Percentiles rank a stretch among this genome's conserved stretches.
These are phyloP conservation scores for Colletotrichum sp. DNA, from an alignment of 2,329 filamentous ascomycete genomes.

Conservation along the genomic window DNA sequence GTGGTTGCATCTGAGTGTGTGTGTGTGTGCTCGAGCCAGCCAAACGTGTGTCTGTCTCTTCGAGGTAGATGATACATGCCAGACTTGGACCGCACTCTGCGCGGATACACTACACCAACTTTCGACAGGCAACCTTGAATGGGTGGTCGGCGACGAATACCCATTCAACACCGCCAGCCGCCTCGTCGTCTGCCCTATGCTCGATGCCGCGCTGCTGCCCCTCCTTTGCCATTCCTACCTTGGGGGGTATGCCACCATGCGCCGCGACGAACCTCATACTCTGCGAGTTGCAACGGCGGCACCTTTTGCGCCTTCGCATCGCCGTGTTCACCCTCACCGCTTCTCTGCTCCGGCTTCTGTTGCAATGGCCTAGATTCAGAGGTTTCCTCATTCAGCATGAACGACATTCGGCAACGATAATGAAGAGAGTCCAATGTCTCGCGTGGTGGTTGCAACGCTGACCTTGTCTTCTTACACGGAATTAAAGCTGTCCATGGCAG, in stretches of 20 bases:
- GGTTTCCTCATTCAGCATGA: neutral
- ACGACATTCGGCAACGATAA: neutral
- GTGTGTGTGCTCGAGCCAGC: neutral
- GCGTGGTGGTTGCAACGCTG: slow-evolving; percentile 21
- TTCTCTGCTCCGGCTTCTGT: neutral
- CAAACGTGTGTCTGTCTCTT: neutral
- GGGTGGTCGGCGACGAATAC: neutral
- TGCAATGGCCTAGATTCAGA: neutral
- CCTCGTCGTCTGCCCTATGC: slow-evolving; percentile 1
- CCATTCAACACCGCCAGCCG: slow-evolving; percentile 2
- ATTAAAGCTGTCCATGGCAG: neutral
- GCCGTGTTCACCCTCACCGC: slow-evolving; percentile 3
- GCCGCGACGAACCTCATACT: slow-evolving; percentile 1
- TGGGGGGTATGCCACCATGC: neutral
- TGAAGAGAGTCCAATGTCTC: slow-evolving; percentile 15
- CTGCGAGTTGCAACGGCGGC: neutral
- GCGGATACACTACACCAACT: neutral
- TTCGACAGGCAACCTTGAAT: neutral
- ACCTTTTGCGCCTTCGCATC: neutral
- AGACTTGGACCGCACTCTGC: neutral
- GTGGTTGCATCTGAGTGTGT: slow-evolving; percentile 9
- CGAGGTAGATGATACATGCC: slow-evolving; percentile 12
- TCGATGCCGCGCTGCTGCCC: slow-evolving; percentile 28
- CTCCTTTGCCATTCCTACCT: neutral
- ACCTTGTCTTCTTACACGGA: neutral